Conservation (phyloP, 768 basidiomycete genomes). For the Russula sp. region DNA sequence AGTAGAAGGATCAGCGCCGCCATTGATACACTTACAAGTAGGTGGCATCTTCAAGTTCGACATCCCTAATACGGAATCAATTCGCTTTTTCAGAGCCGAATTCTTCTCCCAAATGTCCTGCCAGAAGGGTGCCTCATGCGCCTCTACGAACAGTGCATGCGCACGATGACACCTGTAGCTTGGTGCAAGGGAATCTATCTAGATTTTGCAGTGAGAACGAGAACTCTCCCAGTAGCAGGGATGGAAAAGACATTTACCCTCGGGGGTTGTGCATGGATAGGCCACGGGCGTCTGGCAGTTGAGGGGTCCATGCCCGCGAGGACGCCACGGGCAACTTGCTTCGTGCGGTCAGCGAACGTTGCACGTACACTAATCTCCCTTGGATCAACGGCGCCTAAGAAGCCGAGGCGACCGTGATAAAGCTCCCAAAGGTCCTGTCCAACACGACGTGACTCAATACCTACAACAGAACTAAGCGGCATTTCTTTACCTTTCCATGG, state of each 20-base stretch:
- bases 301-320: conserved; percentile 38
- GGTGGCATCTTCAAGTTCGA: conserved; percentile 32
- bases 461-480: background rate
- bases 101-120: conserved; percentile 36
- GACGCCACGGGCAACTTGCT: conserved; percentile 39
- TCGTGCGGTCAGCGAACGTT: conserved; percentile 36
- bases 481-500: conserved; percentile 34
- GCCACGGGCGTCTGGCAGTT: conserved; percentile 29
- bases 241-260: conserved; percentile 27
- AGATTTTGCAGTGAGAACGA: background rate
- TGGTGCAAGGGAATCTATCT: conserved; percentile 42
- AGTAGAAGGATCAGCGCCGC: background rate
- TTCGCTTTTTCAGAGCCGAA: conserved; percentile 29
- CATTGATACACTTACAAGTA: conserved; percentile 34
- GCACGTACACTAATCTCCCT: conserved; percentile 36
- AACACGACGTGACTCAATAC: background rate
- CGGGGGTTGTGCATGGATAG: conserved; percentile 35
- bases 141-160: conserved; percentile 31
- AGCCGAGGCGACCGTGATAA: conserved; percentile 33
- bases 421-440: conserved; percentile 40
- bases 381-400: conserved; percentile 32
- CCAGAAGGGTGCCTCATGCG: conserved; percentile 39
- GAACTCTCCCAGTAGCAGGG: background rate
- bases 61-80: conserved; percentile 36
- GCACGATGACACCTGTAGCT: conserved; percentile 38